Conservation (phyloP, 768 basidiomycete species). For the Amanita muscaria region DNA sequence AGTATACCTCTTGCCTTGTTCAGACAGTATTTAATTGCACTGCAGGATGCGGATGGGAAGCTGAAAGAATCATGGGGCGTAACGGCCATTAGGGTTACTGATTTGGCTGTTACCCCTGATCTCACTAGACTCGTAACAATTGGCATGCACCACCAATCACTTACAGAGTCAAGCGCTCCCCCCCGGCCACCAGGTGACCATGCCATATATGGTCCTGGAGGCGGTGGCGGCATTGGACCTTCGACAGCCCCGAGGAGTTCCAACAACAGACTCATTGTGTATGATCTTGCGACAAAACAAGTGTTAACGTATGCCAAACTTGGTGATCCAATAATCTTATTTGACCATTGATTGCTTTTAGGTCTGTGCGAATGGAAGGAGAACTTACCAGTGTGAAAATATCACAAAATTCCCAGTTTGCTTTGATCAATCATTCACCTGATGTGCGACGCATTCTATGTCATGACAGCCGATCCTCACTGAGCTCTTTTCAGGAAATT, state of each 20-base stretch:
- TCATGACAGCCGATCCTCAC: slow-evolving; percentile 9
- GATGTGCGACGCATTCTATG: slow-evolving; percentile 47
- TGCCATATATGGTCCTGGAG: slow-evolving; percentile 23
- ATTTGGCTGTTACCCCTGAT: slow-evolving; percentile 83
- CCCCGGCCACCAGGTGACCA: slow-evolving; percentile 28
- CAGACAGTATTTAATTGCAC: background rate
- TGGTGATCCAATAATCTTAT: slow-evolving; percentile 6
- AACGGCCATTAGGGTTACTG: slow-evolving; percentile 73
- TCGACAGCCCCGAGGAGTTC: slow-evolving; percentile 28
- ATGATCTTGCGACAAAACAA: slow-evolving; percentile 62
- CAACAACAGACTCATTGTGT: slow-evolving; percentile 66
- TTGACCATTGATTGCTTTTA: slow-evolving; percentile 21
- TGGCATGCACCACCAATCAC: slow-evolving; percentile 43
- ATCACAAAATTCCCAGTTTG: slow-evolving; percentile 78
- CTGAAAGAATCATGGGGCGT: slow-evolving; percentile 60
- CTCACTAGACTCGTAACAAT: slow-evolving; percentile 77
- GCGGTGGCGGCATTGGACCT: slow-evolving; percentile 25
- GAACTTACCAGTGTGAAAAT: slow-evolving; percentile 86
- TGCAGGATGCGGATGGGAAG: slow-evolving; percentile 69
- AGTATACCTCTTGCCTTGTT: slow-evolving; percentile 16
- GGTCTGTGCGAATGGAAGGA: slow-evolving; percentile 59
- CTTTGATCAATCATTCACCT: slow-evolving; percentile 80
- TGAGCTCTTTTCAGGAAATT: slow-evolving; percentile 56
- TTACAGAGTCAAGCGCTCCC: slow-evolving; percentile 15
- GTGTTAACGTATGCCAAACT: slow-evolving; percentile 50